Conservation (phyloP, 805 yeast genomes). For the Schizosaccharomyces japonicus region DNA sequence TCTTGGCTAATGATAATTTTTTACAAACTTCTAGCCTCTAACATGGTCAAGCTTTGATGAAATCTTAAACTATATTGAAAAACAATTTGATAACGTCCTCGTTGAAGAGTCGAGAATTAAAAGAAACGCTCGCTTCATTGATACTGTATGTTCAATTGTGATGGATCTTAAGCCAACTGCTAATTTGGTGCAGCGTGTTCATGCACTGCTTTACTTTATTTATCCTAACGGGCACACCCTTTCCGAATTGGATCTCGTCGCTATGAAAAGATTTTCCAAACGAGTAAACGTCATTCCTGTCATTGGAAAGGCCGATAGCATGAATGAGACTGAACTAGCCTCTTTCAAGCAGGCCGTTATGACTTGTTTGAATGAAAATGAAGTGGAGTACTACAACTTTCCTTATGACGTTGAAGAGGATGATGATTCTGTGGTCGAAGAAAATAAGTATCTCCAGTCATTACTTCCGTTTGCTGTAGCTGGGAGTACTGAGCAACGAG, state of each 20-base stretch:
- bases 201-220: constrained; percentile 55
- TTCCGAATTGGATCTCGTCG: constrained; percentile 47
- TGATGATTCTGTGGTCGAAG: constrained; percentile 18
- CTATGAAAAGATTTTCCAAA: constrained; percentile 44
- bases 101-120: constrained; percentile 53
- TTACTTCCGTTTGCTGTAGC: constrained; percentile 41
- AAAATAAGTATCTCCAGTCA: constrained; percentile 20
- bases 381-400: constrained; percentile 50
- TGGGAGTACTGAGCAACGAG: constrained; percentile 21
- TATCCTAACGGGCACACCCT: constrained; percentile 32
- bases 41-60: constrained; percentile 1
- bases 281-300: constrained; percentile 70
- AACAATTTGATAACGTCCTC: constrained; percentile 46
- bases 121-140: constrained; percentile 46
- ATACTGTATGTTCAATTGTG: constrained; percentile 16
- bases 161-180: neutral
- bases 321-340: constrained; percentile 39
- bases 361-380: constrained; percentile 31
- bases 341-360: constrained; percentile 30
- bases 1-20: constrained; percentile 6
- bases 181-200: constrained; percentile 28
- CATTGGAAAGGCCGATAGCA: constrained; percentile 55
- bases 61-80: constrained; percentile 28
- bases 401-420: constrained; percentile 39
- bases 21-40: constrained; percentile 28